Percentiles rank a stretch among this genome's conserved stretches.
Evolutionary conservation across 208 protist genomes (phyloP).

Genomic region (Plasmodiophora brassicae): DNA sequence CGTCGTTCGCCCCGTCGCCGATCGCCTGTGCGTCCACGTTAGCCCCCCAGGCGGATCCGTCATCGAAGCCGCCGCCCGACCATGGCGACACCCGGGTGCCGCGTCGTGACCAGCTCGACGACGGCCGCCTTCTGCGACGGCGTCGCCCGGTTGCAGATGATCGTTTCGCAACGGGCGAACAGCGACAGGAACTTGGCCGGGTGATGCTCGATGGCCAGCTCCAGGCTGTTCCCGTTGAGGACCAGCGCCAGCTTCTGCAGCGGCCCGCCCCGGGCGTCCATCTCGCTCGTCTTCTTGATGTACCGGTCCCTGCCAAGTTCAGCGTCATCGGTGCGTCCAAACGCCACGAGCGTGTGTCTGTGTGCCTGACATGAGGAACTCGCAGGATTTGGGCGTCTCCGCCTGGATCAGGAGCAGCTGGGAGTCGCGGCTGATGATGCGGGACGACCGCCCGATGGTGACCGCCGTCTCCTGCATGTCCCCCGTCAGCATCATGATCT

Average conservation of each 20-base stretch:
- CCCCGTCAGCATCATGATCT: constrained; percentile 93
- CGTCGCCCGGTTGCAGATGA: constrained; percentile 87
- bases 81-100: constrained; percentile 52
- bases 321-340: background rate
- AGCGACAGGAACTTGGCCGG: constrained; percentile 51
- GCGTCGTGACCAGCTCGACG: constrained; percentile 69
- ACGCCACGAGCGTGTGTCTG: no score
- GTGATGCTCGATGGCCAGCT: constrained; percentile 26
- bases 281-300: background rate
- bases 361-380: background rate
- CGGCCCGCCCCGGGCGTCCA: background rate
- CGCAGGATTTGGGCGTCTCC: background rate
- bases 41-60: constrained; percentile 10
- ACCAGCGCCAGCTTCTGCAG: constrained; percentile 39
- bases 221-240: background rate
- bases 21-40: no score
- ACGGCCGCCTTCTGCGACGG: constrained; percentile 97
- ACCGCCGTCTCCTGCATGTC: constrained; percentile 82
- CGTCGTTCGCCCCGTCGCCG: constrained; percentile 97
- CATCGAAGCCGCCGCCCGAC: no score
- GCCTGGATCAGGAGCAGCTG: constrained; percentile 4
- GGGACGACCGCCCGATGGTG: constrained; percentile 51
- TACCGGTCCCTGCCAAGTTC: constrained; percentile 1
- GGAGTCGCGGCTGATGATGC: constrained; percentile 42
- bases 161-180: constrained; percentile 66